Evolutionary conservation across 1,139 yeast species (phyloP).

Genomic region (Kluyveromyces sp.): DNA sequence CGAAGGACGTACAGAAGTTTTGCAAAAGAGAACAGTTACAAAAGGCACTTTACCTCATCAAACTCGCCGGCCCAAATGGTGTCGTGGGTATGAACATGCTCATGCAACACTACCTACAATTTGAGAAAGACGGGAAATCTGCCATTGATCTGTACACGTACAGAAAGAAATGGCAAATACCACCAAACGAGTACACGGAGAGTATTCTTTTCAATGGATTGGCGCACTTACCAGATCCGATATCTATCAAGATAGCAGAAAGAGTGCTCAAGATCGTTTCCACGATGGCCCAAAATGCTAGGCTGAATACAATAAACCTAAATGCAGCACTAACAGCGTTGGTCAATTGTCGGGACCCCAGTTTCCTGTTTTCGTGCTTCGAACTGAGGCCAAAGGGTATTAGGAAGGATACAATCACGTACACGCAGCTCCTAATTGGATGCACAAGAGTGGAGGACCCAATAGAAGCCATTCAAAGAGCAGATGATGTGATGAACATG

Average conservation of each 20-base stretch:
- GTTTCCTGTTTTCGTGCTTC: slow-evolving; percentile 20
- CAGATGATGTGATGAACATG: slow-evolving; percentile 17
- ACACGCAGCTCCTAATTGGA: slow-evolving; percentile 21
- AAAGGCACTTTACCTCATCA: slow-evolving; percentile 49
- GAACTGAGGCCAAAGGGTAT: slow-evolving; percentile 17
- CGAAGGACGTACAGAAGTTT: slow-evolving; percentile 45
- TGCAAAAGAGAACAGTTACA: slow-evolving; percentile 41
- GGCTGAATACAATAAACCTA: slow-evolving; percentile 22
- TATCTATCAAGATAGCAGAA: slow-evolving; percentile 20
- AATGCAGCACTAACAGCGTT: slow-evolving; percentile 30
- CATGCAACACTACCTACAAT: slow-evolving; percentile 41
- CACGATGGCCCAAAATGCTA: slow-evolving; percentile 14
- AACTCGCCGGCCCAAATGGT: slow-evolving; percentile 45
- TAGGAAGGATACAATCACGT: slow-evolving; percentile 22
- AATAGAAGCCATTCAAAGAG: slow-evolving; percentile 15
- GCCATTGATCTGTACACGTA: slow-evolving; percentile 47
- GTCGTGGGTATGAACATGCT: slow-evolving; percentile 57
- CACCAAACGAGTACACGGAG: slow-evolving; percentile 46
- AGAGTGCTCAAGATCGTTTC: slow-evolving; percentile 19
- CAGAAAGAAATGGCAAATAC: slow-evolving; percentile 56
- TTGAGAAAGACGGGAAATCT: slow-evolving; percentile 35
- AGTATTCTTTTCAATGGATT: slow-evolving; percentile 54
- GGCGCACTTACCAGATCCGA: slow-evolving; percentile 33
- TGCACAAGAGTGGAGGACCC: slow-evolving; percentile 18
- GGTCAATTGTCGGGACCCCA: slow-evolving; percentile 22